Evolutionary conservation across 2,329 filamentous ascomycete genomes (phyloP), one percentile per base, ranked within the genome.

Genomic region (Acrocalymma vagum): DNA sequence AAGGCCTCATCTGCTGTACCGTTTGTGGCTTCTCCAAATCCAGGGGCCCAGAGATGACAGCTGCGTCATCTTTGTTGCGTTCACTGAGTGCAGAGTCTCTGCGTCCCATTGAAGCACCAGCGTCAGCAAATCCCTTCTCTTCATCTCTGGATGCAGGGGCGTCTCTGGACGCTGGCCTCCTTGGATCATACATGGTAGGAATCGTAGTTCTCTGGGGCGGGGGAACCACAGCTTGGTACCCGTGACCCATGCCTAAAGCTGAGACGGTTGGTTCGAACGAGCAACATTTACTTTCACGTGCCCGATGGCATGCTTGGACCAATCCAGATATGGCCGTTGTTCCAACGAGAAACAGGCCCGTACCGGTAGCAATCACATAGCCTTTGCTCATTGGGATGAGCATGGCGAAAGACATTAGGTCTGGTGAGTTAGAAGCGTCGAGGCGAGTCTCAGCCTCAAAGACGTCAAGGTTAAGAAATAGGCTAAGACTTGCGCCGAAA

Each of bases 191-290:
- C 22, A 64, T 45, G 2, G 58, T 57, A 3, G 62, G 55, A 11
- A 60, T 48, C n/a, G 46, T 44, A 16, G 39, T 43, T 7, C 55
- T 33, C 5, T 45, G 30, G 9, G 28, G 23, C 13, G 44, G 36
- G 6, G 61, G 59, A 0, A 43, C 16, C 10, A 53, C 41, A 21
- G 53, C 53, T 25, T 51, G 38, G 21, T 63, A 60, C 10, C 50
- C 55, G 23, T 61, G 51, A 2, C 48, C 36, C 57, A 64, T 64
- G 6, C 61, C 61, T 8, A 65, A 43, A 14, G 51, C 48, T 5
- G 60, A 63, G n/a, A 54, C 60, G 9, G 56, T 63, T 21, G 62
- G 62, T 40, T 64, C 61, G 29, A 65, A 65, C 4, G 53, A 58
- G 38, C 58, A 64, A 29, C 46, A 51, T 27, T 61, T 54, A 21